Evolutionary conservation across 164 flowering plant genomes (phyloP), one percentile per base, ranked within the genome.

Genomic region (Magnolia kwangsiensis): DNA sequence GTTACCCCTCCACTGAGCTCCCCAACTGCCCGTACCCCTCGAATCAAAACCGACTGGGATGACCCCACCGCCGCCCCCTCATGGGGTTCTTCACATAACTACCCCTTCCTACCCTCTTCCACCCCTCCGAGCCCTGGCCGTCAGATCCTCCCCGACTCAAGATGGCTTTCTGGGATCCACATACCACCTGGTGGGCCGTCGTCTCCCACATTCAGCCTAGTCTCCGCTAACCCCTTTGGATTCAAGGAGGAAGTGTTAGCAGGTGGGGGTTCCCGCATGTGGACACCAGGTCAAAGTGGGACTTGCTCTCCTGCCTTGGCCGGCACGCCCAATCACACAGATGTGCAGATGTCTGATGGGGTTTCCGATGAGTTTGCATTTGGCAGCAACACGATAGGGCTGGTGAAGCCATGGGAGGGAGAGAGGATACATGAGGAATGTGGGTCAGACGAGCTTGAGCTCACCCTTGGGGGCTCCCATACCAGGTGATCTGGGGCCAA

Each of bases 221-320:
- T 78, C 18, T 65, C 73, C n/a, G 21, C 73, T 16, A 78, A 78
- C 49, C 80, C 80, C 8, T 74, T 78, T 69, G 80, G 80, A 24
- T 59, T 61, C 51, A 77, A 51, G 71, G 75, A 72, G 1, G 79
- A 72, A 51, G 86, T 80, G 19, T 82, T 86, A 16, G 82, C 87
- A 0, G 88, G 83, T 70, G 87, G 87, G 37, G 93, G 72, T 4
- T 91, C 97, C 6, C 87, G 90, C 7, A 90, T 92, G 94, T 93
- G 98, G 98, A 92, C 99, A 27, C 99, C 98, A 7, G 98, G 93
- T 55, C 98, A 93, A 74, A 95, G 99, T 73, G 99, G 99, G 55
- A 88, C 98, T 50, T 93, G 99, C 86, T 93, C 99, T 16, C 99
- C 99, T 0, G 95, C 89, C 19, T 68, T 91, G 72, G 82, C 90